Conservation (phyloP, 257 asterid genomes). For the Solanum medicagineum region DNA sequence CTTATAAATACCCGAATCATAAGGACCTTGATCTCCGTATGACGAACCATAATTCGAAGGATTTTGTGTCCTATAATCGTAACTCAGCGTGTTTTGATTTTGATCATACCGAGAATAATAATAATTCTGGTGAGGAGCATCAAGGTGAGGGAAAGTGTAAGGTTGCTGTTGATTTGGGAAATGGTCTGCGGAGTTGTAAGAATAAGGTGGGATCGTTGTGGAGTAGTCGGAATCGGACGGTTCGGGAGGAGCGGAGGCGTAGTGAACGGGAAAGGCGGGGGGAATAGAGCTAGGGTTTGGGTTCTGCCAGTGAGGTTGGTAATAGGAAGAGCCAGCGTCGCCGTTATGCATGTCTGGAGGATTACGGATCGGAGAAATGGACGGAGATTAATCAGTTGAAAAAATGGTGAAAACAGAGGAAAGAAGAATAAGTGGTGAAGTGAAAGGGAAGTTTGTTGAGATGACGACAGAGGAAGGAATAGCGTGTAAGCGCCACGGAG, state of each 20-base stretch:
- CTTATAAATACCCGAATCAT: constrained; percentile 47
- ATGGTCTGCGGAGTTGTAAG: constrained; percentile 20
- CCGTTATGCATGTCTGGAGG: constrained; percentile 13
- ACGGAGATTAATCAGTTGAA: neutral
- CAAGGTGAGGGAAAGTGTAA: constrained; percentile 36
- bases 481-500: neutral
- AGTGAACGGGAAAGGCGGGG: constrained; percentile 3
- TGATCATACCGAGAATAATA: constrained; percentile 20
- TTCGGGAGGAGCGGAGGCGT: constrained; percentile 82
- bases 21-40: constrained; percentile 27
- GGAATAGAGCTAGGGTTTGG: constrained; percentile 17
- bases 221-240: neutral
- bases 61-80: constrained; percentile 15
- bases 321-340: constrained; percentile 36
- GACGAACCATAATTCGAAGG: neutral
- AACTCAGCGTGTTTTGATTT: neutral
- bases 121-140: constrained; percentile 17
- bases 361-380: neutral
- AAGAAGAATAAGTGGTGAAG: neutral
- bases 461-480: neutral
- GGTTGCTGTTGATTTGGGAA: constrained; percentile 6
- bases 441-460: neutral
- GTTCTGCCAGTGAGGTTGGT: constrained; percentile 26
- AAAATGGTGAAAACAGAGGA: constrained; percentile 34
- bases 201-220: constrained; percentile 22